Conservation (phyloP, 2,329 filamentous ascomycete genomes). For the Colletotrichum salicis region DNA sequence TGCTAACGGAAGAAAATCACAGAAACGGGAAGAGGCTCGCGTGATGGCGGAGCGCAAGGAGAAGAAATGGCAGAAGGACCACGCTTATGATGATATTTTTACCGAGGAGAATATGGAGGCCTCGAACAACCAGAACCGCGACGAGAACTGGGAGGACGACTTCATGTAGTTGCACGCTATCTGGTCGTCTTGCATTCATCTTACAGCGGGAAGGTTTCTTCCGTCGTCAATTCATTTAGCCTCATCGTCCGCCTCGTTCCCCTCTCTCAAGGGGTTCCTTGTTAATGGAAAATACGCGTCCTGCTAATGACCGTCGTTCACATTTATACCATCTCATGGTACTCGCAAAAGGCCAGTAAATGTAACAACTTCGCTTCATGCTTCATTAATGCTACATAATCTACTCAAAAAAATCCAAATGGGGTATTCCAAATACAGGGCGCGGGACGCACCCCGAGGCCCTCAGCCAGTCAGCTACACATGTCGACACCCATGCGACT, state of each 20-base stretch:
- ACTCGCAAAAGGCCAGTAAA: too few species aligned
- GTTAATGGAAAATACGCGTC: too few species aligned
- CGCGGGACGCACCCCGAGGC: not conserved
- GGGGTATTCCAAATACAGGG: slow-evolving; percentile 29
- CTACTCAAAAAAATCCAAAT: slow-evolving; percentile 1
- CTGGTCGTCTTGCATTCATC: not conserved
- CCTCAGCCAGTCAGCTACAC: slow-evolving; percentile 36
- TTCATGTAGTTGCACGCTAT: slow-evolving; percentile 76
- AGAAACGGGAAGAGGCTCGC: slow-evolving; percentile 81
- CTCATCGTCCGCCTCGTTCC: not conserved
- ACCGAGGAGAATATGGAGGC: slow-evolving; percentile 81
- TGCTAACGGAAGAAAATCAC: slow-evolving; percentile 9
- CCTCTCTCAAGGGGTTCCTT: not conserved
- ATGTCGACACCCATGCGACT: slow-evolving; percentile 38
- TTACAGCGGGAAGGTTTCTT: not conserved
- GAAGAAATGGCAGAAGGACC: slow-evolving; percentile 95
- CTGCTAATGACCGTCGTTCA: too few species aligned
- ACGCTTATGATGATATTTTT: slow-evolving; percentile 95
- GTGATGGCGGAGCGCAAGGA: slow-evolving; percentile 84
- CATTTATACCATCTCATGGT: not conserved
- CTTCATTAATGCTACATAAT: not conserved
- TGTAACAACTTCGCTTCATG: slow-evolving; percentile 29
- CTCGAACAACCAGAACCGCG: slow-evolving; percentile 87
- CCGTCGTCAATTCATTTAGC: not conserved
- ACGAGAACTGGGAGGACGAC: slow-evolving; percentile 84